phyloP scores from a whole-genome alignment of 306 rosid genomes.

The Comarum palustre region DNA sequence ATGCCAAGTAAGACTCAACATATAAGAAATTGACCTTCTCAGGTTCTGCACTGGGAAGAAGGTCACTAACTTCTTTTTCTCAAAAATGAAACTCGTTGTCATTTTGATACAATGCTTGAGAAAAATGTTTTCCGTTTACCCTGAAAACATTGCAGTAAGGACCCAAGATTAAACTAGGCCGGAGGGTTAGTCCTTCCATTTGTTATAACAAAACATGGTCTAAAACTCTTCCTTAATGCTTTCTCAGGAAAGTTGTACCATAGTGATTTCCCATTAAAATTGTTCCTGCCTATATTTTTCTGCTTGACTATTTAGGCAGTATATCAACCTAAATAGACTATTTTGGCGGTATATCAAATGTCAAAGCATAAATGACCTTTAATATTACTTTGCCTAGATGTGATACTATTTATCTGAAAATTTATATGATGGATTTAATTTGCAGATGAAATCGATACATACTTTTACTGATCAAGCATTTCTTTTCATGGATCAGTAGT shows the following conservation, averaged over 20 bases:
- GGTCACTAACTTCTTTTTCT: background rate
- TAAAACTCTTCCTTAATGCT: background rate
- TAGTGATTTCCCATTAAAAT: background rate
- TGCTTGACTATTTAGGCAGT: background rate
- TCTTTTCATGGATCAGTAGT: constrained; percentile 22
- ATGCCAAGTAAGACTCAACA: background rate
- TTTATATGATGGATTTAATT: constrained; percentile 23
- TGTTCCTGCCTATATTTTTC: background rate
- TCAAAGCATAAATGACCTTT: background rate
- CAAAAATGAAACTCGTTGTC: background rate
- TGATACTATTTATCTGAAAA: constrained; percentile 15
- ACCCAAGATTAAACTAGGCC: background rate
- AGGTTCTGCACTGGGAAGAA: constrained; percentile 5
- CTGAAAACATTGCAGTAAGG: background rate
- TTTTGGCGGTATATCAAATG: background rate
- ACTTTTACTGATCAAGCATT: constrained; percentile 21
- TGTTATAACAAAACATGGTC: background rate
- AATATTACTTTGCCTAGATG: background rate
- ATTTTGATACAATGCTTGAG: background rate
- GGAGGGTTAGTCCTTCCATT: background rate
- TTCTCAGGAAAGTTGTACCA: background rate
- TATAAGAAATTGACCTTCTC: background rate
- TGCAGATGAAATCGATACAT: constrained; percentile 39
- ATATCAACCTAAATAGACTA: background rate
- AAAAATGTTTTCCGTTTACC: background rate